Conservation (phyloP, 2,329 filamentous ascomycete genomes). For the Hymenoscyphus scutula region DNA sequence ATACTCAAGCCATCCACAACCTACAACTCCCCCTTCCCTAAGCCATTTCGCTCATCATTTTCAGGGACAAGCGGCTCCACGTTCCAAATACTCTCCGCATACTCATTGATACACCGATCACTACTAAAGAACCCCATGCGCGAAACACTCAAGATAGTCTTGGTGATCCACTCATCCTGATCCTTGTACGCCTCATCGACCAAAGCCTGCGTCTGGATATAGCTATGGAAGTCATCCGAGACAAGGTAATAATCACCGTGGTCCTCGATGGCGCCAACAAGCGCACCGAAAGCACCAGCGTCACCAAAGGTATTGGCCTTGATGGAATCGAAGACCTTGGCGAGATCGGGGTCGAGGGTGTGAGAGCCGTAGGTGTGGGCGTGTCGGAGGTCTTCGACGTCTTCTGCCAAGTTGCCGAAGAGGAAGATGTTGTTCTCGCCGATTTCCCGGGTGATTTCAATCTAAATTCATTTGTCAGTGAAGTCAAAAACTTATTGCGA, state of each 20-base stretch:
- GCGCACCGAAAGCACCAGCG: constrained; percentile 71
- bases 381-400: constrained; percentile 94
- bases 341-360: constrained; percentile 71
- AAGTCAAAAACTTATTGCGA: neutral
- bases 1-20: neutral
- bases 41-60: constrained; percentile 8
- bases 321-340: constrained; percentile 81
- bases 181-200: constrained; percentile 92
- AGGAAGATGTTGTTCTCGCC: constrained; percentile 98
- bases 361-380: constrained; percentile 81
- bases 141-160: constrained; percentile 83
- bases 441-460: constrained; percentile 96
- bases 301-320: constrained; percentile 79
- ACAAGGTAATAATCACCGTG: constrained; percentile 98
- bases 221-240: constrained; percentile 95
- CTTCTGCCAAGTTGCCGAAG: constrained; percentile 92
- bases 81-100: constrained; percentile 97
- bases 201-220: constrained; percentile 83
- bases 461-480: constrained; percentile 48
- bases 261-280: constrained; percentile 81
- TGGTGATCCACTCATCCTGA: constrained; percentile 88
- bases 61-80: constrained; percentile 64
- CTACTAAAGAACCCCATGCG: constrained; percentile 98
- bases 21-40: constrained; percentile 13
- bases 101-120: constrained; percentile 94